Evolutionary conservation across 208 protist species (phyloP), one percentile per base, ranked within the genome.

Genomic region (Plasmodiophora brassicae): DNA sequence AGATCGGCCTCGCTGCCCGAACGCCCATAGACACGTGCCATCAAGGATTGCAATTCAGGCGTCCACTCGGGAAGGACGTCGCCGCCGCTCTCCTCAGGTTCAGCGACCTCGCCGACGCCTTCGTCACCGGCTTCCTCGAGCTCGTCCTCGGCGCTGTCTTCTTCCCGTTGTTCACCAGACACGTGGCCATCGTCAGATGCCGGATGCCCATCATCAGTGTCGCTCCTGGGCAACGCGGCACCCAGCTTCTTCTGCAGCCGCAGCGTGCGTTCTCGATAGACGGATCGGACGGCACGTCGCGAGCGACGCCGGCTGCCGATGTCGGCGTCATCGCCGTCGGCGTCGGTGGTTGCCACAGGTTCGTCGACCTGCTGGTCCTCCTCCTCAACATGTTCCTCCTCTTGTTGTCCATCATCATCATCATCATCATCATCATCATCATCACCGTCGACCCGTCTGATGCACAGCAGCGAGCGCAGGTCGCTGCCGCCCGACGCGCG

Each of bases 361-460:
- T 60, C n/a, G 50, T 60, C n/a, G 50, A 22, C n/a, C 50, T 60
- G 22, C 50, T 60, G 22, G 25, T n/a, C n/a, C 50, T n/a, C 50
- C 50, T 60, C 50, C 50, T 60, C 50, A 22, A 22, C 50, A 22
- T 60, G 25, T n/a, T 60, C 50, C 50, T 60, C 50, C n/a, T 60
- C 25, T n/a, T 60, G 22, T n/a, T 60, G 25, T n/a, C n/a, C 50
- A 60, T 60, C 50, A 60, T 60, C 50, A 60, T 60, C 50, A 60
- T 60, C 50, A 60, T 60, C 50, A 60, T 60, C 50, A 60, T 60
- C 50, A 60, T 60, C 50, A 60, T 60, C n/a, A 60, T 60, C 50
- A 60, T 60, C 50, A 60, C 50, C n/a, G n/a, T n/a, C n/a, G n/a
- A n/a, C n/a, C n/a, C n/a, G n/a, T n/a, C n/a, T n/a, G n/a, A n/a